Percentiles rank a stretch among this genome's conserved stretches.
Conservation (phyloP, 345 rosid species). For the Anacardium occidentale region DNA sequence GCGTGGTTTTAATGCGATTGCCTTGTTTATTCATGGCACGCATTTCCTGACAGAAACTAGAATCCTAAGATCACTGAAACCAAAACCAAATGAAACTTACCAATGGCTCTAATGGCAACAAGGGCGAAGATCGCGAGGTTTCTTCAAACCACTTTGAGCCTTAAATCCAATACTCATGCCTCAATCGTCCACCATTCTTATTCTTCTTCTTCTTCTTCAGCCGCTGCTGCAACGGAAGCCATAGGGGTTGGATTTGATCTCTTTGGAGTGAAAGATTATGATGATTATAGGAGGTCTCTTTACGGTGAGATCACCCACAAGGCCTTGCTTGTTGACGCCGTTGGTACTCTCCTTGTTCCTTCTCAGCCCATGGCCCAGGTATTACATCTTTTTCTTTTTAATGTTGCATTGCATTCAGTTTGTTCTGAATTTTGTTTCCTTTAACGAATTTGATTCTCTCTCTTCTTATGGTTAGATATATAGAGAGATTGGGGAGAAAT, state of each 20-base stretch:
- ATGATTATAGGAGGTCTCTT: slow-evolving; percentile 75
- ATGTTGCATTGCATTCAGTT: neutral
- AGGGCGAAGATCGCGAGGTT: neutral
- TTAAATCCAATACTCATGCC: neutral
- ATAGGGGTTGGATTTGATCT: slow-evolving; percentile 36
- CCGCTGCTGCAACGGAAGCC: slow-evolving; percentile 28
- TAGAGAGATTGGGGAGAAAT: slow-evolving; percentile 80
- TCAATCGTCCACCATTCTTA: slow-evolving; percentile 28
- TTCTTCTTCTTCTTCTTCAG: slow-evolving; percentile 32
- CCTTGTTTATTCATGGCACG: no score
- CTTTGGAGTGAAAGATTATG: slow-evolving; percentile 68
- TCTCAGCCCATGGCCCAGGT: slow-evolving; percentile 99
- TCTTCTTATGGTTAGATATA: slow-evolving; percentile 52
- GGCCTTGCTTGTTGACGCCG: slow-evolving; percentile 92
- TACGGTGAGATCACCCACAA: slow-evolving; percentile 83
- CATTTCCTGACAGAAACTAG: no score
- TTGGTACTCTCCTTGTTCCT: slow-evolving; percentile 85
- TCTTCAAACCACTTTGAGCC: neutral
- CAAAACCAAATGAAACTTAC: no score
- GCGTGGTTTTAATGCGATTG: no score
- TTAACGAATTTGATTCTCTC: neutral
- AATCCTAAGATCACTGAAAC: no score
- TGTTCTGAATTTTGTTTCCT: neutral
- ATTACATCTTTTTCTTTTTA: neutral
- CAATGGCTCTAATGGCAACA: no score